phyloP scores from a whole-genome alignment of 139 green algal genomes.

The Deuterostichococcus epilithicus region DNA sequence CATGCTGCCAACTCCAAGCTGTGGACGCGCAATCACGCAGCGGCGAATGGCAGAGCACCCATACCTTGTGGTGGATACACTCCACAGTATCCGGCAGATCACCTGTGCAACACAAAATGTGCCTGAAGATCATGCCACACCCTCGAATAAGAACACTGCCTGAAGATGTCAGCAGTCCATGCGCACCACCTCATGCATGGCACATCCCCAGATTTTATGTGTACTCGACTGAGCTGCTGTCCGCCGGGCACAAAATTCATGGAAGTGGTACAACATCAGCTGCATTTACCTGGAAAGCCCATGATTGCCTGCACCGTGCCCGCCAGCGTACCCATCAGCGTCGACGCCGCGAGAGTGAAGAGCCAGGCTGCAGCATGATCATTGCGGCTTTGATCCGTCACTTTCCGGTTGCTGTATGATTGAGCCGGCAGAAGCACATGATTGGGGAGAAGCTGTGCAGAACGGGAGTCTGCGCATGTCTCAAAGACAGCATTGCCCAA shows the following conservation, averaged over 20 bases:
- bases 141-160: too few species aligned
- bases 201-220: too few species aligned
- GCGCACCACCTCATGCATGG: too few species aligned
- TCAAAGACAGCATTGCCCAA: background rate
- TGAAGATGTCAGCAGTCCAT: too few species aligned
- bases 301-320: conserved; percentile 34
- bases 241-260: too few species aligned
- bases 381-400: background rate
- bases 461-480: background rate
- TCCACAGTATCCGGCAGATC: conserved; percentile 43
- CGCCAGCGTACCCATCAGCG: conserved; percentile 21
- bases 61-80: conserved; percentile 27
- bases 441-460: background rate
- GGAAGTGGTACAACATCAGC: too few species aligned
- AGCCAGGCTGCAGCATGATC: conserved; percentile 10
- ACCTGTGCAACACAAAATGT: too few species aligned
- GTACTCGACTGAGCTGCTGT: too few species aligned
- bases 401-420: background rate
- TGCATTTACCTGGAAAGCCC: conserved; percentile 18
- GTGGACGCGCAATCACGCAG: too few species aligned
- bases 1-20: too few species aligned
- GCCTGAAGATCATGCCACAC: too few species aligned
- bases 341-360: conserved; percentile 26
- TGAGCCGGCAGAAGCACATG: background rate
- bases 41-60: too few species aligned